phyloP scores from a whole-genome alignment of 106 monocot genomes.

The Allium sativum region DNA sequence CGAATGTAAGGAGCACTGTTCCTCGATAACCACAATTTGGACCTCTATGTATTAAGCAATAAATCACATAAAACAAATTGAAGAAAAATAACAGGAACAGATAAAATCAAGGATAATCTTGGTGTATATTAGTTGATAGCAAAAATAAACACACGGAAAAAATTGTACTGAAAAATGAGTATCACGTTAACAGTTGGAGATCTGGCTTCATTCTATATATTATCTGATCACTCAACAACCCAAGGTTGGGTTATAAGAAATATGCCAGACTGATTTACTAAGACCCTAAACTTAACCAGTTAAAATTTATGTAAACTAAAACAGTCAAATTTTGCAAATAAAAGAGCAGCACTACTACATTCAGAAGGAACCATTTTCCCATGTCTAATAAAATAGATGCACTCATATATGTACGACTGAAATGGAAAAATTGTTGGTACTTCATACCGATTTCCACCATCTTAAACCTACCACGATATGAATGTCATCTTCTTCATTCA shows the following conservation, averaged over 20 bases:
- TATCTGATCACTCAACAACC: neutral
- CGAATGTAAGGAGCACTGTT: slow-evolving; percentile 59
- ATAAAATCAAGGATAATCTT: slow-evolving; percentile 1
- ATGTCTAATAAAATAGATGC: no score
- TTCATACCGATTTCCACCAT: no score
- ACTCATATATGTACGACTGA: no score
- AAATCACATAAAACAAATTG: no score
- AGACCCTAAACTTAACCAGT: no score
- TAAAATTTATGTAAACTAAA: no score
- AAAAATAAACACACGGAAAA: neutral
- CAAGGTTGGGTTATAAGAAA: neutral
- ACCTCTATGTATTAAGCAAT: slow-evolving; percentile 23
- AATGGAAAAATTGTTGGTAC: no score
- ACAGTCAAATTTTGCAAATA: no score
- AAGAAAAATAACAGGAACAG: neutral
- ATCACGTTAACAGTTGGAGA: neutral
- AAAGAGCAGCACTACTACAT: neutral
- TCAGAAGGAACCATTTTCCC: no score
- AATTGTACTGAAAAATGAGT: neutral
- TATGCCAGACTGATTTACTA: no score
- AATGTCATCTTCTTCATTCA: no score
- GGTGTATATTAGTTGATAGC: neutral
- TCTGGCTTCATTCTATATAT: neutral
- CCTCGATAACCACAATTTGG: slow-evolving; percentile 48
- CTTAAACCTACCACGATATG: no score